Evolutionary conservation across 2,329 filamentous ascomycete genomes (phyloP), one percentile per base, ranked within the genome.

Genomic region (Hymenoscyphus infarciens): DNA sequence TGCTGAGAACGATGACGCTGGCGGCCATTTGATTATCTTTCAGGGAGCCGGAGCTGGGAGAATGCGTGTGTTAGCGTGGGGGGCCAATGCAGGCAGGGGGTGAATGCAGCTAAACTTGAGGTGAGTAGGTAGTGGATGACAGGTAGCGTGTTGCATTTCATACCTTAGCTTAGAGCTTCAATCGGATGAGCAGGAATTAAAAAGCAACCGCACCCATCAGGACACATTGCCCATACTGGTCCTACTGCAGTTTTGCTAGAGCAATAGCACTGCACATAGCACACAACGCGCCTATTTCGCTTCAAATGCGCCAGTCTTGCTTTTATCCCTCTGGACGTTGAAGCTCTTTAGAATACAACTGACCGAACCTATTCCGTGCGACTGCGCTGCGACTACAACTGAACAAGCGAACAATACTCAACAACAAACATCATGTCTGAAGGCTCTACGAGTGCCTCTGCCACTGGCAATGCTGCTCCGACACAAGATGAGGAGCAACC

Each of bases 401-500:
- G 15, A 42, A 42, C n/a, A 49, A 11, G 7, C 42, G 25, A 22
- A n/a, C 19, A 15, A 6, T 19, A 45, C 10, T 33, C 16, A 49
- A 19, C 16, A 49, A 19, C 19, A 49, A 60, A 5, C 42, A 54
- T n/a, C 57, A 60, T 60, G 57, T 60, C 57, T 54, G 35, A 60
- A 54, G 8, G 6, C 8, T 16, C 57, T 19, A 8, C 29, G 5
- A 6, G 5, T 31, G 25, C 42, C 6, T 29, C 31, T 22, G 31
- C 62, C 11, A 8, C 57, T 52, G 55, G 31, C 15, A 27, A 55
- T 60, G 64, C 67, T 64, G 64, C 56, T 5, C 65, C 66, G 19
- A 66, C 61, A 1, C 66, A 33, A 27, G 64, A 66, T 54, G 69
- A 70, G 54, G 70, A 69, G 33, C 56, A 56, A 15, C 61, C 67